Evolutionary conservation across 176 grass and related monocot species (phyloP), one percentile per base, ranked within the genome.

Genomic region (Oryza punctata): DNA sequence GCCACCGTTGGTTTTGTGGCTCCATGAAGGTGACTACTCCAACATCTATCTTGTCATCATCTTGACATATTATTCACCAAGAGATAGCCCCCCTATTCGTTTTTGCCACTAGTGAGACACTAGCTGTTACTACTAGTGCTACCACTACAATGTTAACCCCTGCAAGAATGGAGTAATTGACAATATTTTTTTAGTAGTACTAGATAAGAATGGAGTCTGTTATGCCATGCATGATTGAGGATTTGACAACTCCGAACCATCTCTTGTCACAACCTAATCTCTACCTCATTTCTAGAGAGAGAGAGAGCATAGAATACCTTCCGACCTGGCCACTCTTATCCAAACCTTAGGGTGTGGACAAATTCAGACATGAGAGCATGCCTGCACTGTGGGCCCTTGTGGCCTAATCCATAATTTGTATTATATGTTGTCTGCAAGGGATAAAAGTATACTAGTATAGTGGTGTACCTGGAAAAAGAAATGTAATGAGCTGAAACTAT

Each of bases 171-270:
- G 5, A 21, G 49, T 52, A 52, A 52, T 52, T 50, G 19, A 4
- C 11, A 67, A 28, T 63, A 82, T 50, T 50, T 47, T 50, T 65
- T 18, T 65, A 29, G 2, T 29, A 29, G 28, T 35, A 11, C 2
- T 25, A 40, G 59, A 83, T 74, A 74, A 65, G 70, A 33, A 65
- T 85, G 54, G 7, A 65, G n/a, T n/a, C n/a, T 85, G 67, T 19
- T 19, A 38, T 38, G 7, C 6, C 37, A 38, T 32, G 32, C 65
- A 47, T 71, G 25, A 64, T 63, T 78, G 26, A 63, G 35, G 67
- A 82, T 72, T 79, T 19, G 67, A 72, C 84, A 72, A 38, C 54
- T 72, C 24, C 66, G n/a, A n/a, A n/a, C n/a, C 66, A 85, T 85
- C 66, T 41, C 78, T 6, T 37, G 41, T 19, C 78, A 28, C 25